These are phyloP conservation scores for Beauveria sp. DNA, from an alignment of 2,329 filamentous ascomycete species.

Conservation along the genomic window DNA sequence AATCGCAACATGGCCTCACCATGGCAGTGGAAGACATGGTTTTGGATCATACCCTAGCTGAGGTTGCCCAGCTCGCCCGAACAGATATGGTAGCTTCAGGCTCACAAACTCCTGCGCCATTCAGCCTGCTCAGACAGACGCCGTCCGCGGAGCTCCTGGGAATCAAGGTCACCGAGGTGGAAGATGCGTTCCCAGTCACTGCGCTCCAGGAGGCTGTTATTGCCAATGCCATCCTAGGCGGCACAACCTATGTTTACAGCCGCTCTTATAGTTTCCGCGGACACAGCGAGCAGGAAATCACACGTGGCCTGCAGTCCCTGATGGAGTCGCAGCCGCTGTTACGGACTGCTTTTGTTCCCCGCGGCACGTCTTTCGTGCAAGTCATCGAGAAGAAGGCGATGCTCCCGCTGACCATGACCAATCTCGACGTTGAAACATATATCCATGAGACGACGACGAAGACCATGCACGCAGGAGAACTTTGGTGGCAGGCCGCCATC, in stretches of 20 bases:
- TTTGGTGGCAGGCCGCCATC: not conserved
- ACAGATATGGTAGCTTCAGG: not conserved
- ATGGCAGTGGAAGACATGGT: not conserved
- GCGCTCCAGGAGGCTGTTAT: not conserved
- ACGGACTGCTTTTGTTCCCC: not conserved
- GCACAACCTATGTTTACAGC: not conserved
- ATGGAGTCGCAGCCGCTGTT: not conserved
- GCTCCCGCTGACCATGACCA: not conserved
- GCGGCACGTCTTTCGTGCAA: not conserved
- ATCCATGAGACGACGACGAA: not conserved
- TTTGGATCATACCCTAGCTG: not conserved
- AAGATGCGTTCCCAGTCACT: not conserved
- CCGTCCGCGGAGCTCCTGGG: not conserved
- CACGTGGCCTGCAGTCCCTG: not conserved
- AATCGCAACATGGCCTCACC: not conserved
- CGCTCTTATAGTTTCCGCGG: not conserved
- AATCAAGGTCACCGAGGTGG: not conserved
- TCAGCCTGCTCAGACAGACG: not conserved
- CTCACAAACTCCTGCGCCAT: not conserved
- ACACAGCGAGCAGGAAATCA: not conserved
- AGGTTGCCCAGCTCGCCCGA: not conserved
- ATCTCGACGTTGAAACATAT: not conserved
- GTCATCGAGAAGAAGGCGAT: not conserved
- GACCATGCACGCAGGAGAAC: not conserved
- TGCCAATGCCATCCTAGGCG: not conserved